Percentiles rank a stretch among this genome's conserved stretches.
Evolutionary conservation across 1,284 basidiomycete genomes (phyloP).

Genomic region (Meira nashicola): DNA sequence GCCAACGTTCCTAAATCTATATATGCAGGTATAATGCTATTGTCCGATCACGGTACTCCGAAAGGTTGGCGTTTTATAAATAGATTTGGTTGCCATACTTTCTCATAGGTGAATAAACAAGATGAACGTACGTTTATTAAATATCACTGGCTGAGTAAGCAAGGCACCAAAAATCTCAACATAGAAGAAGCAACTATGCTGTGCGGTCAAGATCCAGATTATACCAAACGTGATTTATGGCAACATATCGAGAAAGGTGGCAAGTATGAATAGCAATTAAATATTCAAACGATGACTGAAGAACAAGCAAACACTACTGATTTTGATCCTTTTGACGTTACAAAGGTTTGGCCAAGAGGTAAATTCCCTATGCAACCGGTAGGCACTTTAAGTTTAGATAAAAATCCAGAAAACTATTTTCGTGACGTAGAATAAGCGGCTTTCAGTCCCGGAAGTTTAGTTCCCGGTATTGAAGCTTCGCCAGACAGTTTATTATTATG

Average conservation of each 20-base stretch:
- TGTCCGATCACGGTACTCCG: conserved; percentile 75
- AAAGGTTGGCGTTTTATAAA: conserved; percentile 79
- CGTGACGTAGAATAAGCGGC: conserved; percentile 71
- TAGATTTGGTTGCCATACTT: conserved; percentile 69
- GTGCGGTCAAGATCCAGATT: conserved; percentile 55
- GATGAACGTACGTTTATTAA: conserved; percentile 33
- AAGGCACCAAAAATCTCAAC: conserved; percentile 26
- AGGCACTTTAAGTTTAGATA: conserved; percentile 53
- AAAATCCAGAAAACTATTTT: conserved; percentile 65
- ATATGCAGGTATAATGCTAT: conserved; percentile 75
- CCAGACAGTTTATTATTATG: conserved; percentile 7
- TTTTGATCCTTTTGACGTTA: conserved; percentile 63
- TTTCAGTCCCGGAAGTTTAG: conserved; percentile 51
- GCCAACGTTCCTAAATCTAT: conserved; percentile 59
- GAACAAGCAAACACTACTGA: conserved; percentile 67
- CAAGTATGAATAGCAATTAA: conserved; percentile 68
- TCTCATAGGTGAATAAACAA: conserved; percentile 31
- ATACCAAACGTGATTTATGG: conserved; percentile 53
- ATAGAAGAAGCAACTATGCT: conserved; percentile 26
- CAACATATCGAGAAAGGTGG: conserved; percentile 54
- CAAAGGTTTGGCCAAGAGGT: conserved; percentile 52
- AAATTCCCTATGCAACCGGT: conserved; percentile 54
- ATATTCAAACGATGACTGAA: conserved; percentile 68
- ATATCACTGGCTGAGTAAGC: conserved; percentile 30
- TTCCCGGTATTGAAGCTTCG: conserved; percentile 54